phyloP scores from a whole-genome alignment of 2,329 filamentous ascomycete species.

The Colletotrichum sp. region DNA sequence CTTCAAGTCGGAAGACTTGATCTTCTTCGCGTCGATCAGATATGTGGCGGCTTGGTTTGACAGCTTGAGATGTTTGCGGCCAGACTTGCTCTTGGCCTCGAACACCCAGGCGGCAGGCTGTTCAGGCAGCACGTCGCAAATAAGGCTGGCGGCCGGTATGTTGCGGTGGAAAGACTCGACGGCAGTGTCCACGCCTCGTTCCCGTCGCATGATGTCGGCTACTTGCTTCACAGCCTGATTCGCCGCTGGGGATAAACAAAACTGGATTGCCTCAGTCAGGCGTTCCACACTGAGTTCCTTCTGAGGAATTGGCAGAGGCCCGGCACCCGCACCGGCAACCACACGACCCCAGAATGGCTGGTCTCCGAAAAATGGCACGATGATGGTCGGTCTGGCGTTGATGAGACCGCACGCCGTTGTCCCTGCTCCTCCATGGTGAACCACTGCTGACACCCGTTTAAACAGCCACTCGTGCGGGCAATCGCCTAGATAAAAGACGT shows the following conservation, averaged over 20 bases:
- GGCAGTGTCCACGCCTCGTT: conserved; percentile 30
- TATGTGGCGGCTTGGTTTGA: not conserved
- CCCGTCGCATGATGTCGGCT: conserved; percentile 35
- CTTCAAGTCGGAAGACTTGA: conserved; percentile 39
- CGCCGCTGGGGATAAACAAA: conserved; percentile 35
- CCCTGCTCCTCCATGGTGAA: conserved; percentile 66
- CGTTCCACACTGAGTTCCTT: conserved; percentile 36
- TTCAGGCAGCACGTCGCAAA: conserved; percentile 43
- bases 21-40: not conserved
- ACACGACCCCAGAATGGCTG: conserved; percentile 50
- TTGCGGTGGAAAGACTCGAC: conserved; percentile 43
- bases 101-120: conserved; percentile 57
- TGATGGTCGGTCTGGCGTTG: conserved; percentile 54
- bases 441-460: conserved; percentile 56
- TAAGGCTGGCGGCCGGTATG: conserved; percentile 35
- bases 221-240: conserved; percentile 34
- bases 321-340: conserved; percentile 41
- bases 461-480: conserved; percentile 65
- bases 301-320: conserved; percentile 39
- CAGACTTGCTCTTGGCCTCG: conserved; percentile 26
- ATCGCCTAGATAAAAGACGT: conserved; percentile 56
- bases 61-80: not conserved
- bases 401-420: conserved; percentile 61
- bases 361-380: conserved; percentile 58
- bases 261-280: conserved; percentile 38